A percentile compares a stretch with the other conserved stretches of the same genome.
phyloP scores from a whole-genome alignment of 1,139 yeast genomes.

The Yamadazyma atlantica region DNA sequence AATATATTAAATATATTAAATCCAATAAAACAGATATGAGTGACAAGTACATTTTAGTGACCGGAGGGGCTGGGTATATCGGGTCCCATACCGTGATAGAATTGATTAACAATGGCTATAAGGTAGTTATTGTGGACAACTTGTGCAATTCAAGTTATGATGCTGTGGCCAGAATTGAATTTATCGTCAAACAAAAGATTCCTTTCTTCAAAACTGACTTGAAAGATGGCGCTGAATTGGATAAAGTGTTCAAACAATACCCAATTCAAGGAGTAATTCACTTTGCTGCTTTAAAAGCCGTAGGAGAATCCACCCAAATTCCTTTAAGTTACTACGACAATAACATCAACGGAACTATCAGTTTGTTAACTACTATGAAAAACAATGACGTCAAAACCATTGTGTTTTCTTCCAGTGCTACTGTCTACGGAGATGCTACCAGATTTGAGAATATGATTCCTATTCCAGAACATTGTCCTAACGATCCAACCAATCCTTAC shows the following conservation, averaged over 20 bases:
- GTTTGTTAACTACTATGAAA: conserved; percentile 55
- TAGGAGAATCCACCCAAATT: conserved; percentile 72
- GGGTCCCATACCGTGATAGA: conserved; percentile 81
- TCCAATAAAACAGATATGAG: too few species aligned
- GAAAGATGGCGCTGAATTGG: conserved; percentile 48
- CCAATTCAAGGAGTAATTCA: conserved; percentile 66
- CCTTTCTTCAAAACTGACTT: conserved; percentile 65
- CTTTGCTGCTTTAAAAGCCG: conserved; percentile 87
- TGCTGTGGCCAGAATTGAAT: conserved; percentile 65
- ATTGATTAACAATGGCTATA: conserved; percentile 60
- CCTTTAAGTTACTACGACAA: conserved; percentile 74
- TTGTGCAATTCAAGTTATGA: conserved; percentile 67
- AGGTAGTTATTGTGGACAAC: conserved; percentile 73
- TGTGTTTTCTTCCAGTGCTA: conserved; percentile 79
- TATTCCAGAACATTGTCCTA: conserved; percentile 77
- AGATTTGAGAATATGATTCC: conserved; percentile 74
- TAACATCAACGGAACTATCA: conserved; percentile 67
- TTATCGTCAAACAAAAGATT: conserved; percentile 46
- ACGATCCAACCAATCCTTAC: conserved; percentile 75
- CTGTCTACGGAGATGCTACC: conserved; percentile 84
- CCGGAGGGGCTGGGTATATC: conserved; percentile 89
- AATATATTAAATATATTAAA: too few species aligned
- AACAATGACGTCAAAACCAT: conserved; percentile 50
- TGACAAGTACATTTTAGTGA: conserved; percentile 55
- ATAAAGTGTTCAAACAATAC: conserved; percentile 48